phyloP scores from a whole-genome alignment of 129 eudicot genomes.

The Flaveria bidentis region DNA sequence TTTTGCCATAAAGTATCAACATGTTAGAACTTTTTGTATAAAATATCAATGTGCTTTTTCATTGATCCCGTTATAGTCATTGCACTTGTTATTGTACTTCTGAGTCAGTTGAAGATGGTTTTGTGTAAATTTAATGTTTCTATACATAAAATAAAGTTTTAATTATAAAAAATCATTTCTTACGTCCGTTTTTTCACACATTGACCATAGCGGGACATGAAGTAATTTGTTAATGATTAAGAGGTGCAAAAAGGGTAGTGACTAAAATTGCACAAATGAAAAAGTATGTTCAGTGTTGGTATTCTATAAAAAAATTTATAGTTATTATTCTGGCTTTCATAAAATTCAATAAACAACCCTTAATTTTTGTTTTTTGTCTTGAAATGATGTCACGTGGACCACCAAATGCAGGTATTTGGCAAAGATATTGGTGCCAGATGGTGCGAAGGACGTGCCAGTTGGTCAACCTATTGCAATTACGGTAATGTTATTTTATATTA shows the following conservation, averaged over 20 bases:
- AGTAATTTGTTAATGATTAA: background rate
- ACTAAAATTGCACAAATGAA: background rate
- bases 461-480: constrained; percentile 96
- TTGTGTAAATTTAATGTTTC: background rate
- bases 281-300: background rate
- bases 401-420: constrained; percentile 69
- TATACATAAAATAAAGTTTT: background rate
- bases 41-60: background rate
- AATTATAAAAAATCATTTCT: background rate
- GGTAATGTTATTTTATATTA: constrained; percentile 39
- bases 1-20: background rate
- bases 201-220: background rate
- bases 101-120: background rate
- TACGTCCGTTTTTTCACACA: background rate
- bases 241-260: background rate
- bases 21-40: background rate
- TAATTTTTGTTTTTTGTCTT: background rate
- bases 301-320: background rate
- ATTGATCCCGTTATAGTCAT: background rate
- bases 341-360: background rate
- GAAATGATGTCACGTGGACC: constrained; percentile 11
- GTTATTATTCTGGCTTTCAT: constrained; percentile 12
- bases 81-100: background rate
- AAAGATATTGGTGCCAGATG: constrained; percentile 83
- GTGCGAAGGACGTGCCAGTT: constrained; percentile 92